These are phyloP conservation scores for Gilbertella persicaria DNA, from an alignment of 371 early-diverging fungal genomes.

Conservation along the genomic window DNA sequence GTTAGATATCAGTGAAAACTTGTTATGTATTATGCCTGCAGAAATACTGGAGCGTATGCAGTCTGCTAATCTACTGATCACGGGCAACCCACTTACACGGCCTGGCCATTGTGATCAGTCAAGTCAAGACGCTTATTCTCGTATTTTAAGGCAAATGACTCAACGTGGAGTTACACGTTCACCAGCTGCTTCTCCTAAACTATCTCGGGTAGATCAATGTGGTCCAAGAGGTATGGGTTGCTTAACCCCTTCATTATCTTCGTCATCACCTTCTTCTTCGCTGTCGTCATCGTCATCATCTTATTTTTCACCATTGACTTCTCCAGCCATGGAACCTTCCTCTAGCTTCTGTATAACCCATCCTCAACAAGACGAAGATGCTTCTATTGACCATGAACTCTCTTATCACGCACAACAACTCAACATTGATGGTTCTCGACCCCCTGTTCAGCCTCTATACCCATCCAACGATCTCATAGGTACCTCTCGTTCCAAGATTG, in stretches of 20 bases:
- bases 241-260: constrained; percentile 24
- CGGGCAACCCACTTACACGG: constrained; percentile 64
- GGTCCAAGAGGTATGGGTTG: constrained; percentile 47
- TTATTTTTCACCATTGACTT: background rate
- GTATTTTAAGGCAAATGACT: constrained; percentile 52
- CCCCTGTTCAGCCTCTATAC: constrained; percentile 15
- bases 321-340: background rate
- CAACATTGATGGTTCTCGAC: constrained; percentile 41
- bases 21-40: constrained; percentile 63
- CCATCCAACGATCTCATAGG: constrained; percentile 7
- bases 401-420: constrained; percentile 45
- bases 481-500: constrained; percentile 13
- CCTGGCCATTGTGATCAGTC: constrained; percentile 47
- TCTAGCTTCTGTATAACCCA: background rate
- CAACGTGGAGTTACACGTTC: constrained; percentile 48
- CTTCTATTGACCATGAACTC: constrained; percentile 45
- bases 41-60: constrained; percentile 59
- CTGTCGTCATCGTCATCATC: constrained; percentile 11
- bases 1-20: constrained; percentile 64
- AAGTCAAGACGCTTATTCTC: constrained; percentile 47
- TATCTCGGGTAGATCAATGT: constrained; percentile 25
- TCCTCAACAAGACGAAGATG: constrained; percentile 40
- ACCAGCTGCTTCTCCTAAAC: constrained; percentile 12
- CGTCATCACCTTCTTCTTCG: constrained; percentile 18
- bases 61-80: constrained; percentile 56